These are phyloP conservation scores for Fusarium sp. DNA, from an alignment of 2,329 filamentous ascomycete genomes.

Conservation along the genomic window DNA sequence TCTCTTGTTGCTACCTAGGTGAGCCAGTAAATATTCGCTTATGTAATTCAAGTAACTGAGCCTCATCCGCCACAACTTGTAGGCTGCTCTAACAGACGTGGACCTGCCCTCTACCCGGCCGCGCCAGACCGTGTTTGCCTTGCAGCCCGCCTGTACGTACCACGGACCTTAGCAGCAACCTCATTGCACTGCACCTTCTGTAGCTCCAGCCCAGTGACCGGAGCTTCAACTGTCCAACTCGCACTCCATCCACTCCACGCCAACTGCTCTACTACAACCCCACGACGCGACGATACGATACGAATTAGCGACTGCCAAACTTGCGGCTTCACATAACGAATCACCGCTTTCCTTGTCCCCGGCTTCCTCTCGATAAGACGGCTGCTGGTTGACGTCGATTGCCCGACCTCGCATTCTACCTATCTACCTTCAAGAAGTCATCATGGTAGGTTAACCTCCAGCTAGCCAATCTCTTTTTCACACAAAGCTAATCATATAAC, in stretches of 20 bases:
- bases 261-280: slow-evolving; percentile 14
- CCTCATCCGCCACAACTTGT: slow-evolving; percentile 28
- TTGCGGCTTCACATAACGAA: neutral
- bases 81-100: slow-evolving; percentile 38
- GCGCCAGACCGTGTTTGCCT: slow-evolving; percentile 60
- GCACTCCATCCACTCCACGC: slow-evolving; percentile 35
- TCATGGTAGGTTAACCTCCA: slow-evolving; percentile 47
- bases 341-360: neutral
- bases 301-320: slow-evolving; percentile 14
- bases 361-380: slow-evolving; percentile 25
- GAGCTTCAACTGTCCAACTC: slow-evolving; percentile 42
- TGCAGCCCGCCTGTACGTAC: slow-evolving; percentile 45
- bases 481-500: slow-evolving; percentile 47
- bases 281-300: slow-evolving; percentile 15
- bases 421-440: slow-evolving; percentile 34
- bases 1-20: too few relatives aligned
- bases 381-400: slow-evolving; percentile 41
- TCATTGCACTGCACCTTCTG: slow-evolving; percentile 34
- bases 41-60: slow-evolving; percentile 12
- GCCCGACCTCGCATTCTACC: slow-evolving; percentile 36
- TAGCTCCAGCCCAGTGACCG: slow-evolving; percentile 35
- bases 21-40: neutral
- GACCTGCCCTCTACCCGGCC: slow-evolving; percentile 45
- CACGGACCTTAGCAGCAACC: slow-evolving; percentile 28
- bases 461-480: neutral